Percentiles rank a stretch among this genome's conserved stretches.
These are phyloP conservation scores for Teunomyces lycoperdinae DNA, from an alignment of 805 yeast genomes.

Conservation along the genomic window DNA sequence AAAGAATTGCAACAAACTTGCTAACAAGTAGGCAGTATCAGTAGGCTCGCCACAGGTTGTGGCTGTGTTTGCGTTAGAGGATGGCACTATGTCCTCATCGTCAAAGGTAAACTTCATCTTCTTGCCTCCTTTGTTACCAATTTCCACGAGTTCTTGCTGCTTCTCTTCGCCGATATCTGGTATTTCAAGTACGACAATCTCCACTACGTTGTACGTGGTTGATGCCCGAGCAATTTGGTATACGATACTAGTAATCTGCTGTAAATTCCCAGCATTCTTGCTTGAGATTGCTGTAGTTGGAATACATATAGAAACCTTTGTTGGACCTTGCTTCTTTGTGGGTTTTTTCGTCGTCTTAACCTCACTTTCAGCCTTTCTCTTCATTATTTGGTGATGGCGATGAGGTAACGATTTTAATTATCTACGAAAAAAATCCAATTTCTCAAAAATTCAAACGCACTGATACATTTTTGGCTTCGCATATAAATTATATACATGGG, in stretches of 20 bases:
- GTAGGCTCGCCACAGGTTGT: conserved; percentile 13
- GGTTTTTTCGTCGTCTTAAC: conserved; percentile 29
- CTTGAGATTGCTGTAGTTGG: conserved; percentile 63
- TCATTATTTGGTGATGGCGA: conserved; percentile 10
- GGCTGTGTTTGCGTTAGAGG: conserved; percentile 15
- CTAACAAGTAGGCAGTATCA: conserved; percentile 52
- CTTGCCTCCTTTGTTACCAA: conserved; percentile 22
- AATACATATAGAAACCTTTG: conserved; percentile 60
- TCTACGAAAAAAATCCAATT: not conserved
- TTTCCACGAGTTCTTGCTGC: conserved; percentile 19
- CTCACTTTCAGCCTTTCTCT: conserved; percentile 20
- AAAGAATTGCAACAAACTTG: conserved; percentile 71
- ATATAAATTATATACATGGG: not conserved
- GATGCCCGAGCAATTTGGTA: conserved; percentile 81
- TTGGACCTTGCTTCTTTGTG: conserved; percentile 18
- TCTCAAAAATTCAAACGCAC: not conserved
- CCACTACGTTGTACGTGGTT: conserved; percentile 66
- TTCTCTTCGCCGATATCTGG: conserved; percentile 22
- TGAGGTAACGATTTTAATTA: not conserved
- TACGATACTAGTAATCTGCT: conserved; percentile 69
- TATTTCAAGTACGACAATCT: conserved; percentile 67
- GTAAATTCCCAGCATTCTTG: conserved; percentile 58
- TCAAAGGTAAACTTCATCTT: conserved; percentile 31
- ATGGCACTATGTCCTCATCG: conserved; percentile 27
- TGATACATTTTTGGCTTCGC: not conserved